Base-by-base conservation (phyloP, 148 eudicot genomes). In the Vaccinium macrocarpon region DNA sequence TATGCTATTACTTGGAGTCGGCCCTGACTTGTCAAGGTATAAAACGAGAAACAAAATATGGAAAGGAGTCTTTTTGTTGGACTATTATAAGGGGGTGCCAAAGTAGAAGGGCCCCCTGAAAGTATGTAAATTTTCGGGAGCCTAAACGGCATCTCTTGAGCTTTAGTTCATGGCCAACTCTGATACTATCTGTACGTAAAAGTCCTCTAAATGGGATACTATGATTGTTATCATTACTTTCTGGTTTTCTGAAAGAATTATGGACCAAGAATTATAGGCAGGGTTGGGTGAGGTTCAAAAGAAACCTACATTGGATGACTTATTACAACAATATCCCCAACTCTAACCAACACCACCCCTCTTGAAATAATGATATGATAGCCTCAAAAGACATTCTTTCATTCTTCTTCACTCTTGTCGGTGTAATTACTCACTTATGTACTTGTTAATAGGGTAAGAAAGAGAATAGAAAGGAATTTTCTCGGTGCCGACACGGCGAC, bases 291-390 rank as follows among this genome's bases (percentile, higher is more conserved):
- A 53, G 78, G 21, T 42, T 53, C 52, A 52, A 15, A 14, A 49
- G 66, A 25, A 50, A 16, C 5, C 6, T 42, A 42, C 72, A 66
- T 27, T 29, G n/a, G 5, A 32, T 78, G 42, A 25, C 52, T 74
- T 29, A 73, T 29, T 56, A 25, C 42, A 19, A 16, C 19, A 46
- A 71, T 68, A 25, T 66, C 25, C 71, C 5, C 38, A 70, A 19
- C 51, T n/a, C 51, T n/a, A 85, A 85, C 86, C 74, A 80, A 80
- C 86, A 18, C 76, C 83, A 85, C 79, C 19, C 19, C 0, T 50
- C 78, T 51, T 53, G 19, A 25, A 23, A 1, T 25, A 50, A 15
- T 79, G 38, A 35, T 57, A 82, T 71, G 48, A 82, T 82, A 51
- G 68, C 38, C 25, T 59, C 74, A 50, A 61, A 61, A 56, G 85